Evolutionary conservation across 805 yeast genomes (phyloP).

Genomic region (Zygosaccharomyces pseudorouxii): DNA sequence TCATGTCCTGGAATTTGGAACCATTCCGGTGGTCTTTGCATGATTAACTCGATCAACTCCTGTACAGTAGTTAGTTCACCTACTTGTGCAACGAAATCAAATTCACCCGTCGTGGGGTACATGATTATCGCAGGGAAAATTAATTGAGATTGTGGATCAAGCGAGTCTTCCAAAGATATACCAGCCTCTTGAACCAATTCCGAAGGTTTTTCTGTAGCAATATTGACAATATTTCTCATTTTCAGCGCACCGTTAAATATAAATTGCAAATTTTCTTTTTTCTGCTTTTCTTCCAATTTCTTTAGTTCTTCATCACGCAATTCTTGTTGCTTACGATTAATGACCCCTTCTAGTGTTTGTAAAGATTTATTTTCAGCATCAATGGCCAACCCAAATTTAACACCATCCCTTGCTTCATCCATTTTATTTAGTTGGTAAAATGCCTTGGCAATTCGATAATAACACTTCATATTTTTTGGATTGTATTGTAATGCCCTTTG

Average conservation of each 20-base stretch:
- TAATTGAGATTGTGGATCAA: conserved; percentile 70
- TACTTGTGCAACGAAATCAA: conserved; percentile 72
- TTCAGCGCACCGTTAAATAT: conserved; percentile 56
- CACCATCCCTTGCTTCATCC: conserved; percentile 67
- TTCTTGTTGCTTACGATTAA: conserved; percentile 39
- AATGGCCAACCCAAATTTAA: conserved; percentile 58
- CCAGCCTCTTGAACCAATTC: conserved; percentile 52
- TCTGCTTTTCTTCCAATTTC: conserved; percentile 19
- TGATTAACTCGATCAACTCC: conserved; percentile 56
- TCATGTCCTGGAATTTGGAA: conserved; percentile 54
- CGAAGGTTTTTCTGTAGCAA: conserved; percentile 50
- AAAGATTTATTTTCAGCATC: conserved; percentile 60
- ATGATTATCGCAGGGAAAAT: conserved; percentile 76
- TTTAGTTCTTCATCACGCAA: conserved; percentile 31
- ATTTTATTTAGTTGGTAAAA: conserved; percentile 59
- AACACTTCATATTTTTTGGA: conserved; percentile 74
- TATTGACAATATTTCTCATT: conserved; percentile 50
- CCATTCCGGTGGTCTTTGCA: conserved; percentile 67
- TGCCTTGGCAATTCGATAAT: conserved; percentile 80
- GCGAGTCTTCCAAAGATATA: conserved; percentile 55
- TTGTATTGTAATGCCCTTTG: conserved; percentile 61
- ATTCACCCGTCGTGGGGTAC: conserved; percentile 80
- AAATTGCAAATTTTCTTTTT: conserved; percentile 39
- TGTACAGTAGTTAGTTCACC: conserved; percentile 66
- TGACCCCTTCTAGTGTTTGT: conserved; percentile 40